Conservation (phyloP, 2,329 filamentous ascomycete species). For the Sporothrix schenckii region DNA sequence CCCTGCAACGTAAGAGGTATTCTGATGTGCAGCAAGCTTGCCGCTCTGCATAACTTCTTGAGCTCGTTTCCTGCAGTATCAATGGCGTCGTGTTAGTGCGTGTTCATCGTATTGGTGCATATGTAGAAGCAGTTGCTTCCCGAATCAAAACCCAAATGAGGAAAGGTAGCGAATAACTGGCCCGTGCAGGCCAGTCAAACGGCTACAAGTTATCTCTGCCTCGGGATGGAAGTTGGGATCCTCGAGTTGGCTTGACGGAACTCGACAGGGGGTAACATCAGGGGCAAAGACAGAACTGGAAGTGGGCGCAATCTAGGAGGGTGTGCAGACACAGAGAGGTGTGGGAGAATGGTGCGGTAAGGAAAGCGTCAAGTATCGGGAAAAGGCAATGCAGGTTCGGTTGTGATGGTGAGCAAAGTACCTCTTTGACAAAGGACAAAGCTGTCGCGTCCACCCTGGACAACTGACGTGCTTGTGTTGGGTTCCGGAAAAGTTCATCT, state of each 20-base stretch:
- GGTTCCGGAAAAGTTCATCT: conserved; percentile 16
- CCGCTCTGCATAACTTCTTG: background rate
- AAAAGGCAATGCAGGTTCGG: conserved; percentile 29
- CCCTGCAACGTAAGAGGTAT: background rate
- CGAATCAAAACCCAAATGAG: conserved; percentile 12
- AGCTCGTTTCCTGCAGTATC: conserved; percentile 2
- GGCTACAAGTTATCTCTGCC: conserved; percentile 45
- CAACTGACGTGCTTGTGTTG: conserved; percentile 12
- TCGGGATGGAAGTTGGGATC: conserved; percentile 23
- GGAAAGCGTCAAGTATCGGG: conserved; percentile 43
- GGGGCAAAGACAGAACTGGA: conserved; percentile 40
- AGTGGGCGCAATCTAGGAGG: background rate
- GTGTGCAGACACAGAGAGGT: conserved; percentile 8
- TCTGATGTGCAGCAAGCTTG: background rate
- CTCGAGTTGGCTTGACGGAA: conserved; percentile 14
- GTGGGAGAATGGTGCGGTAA: conserved; percentile 16
- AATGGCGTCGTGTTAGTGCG: conserved; percentile 11
- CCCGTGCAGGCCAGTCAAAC: conserved; percentile 44
- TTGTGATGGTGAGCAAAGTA: background rate
- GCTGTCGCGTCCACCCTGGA: background rate
- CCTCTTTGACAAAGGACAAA: conserved; percentile 22
- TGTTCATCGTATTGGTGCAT: background rate
- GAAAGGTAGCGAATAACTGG: conserved; percentile 20
- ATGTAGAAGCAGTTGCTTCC: background rate
- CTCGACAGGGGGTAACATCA: conserved; percentile 36